Conservation (phyloP, 2,329 filamentous ascomycete genomes). For the Aspergillus sp. region DNA sequence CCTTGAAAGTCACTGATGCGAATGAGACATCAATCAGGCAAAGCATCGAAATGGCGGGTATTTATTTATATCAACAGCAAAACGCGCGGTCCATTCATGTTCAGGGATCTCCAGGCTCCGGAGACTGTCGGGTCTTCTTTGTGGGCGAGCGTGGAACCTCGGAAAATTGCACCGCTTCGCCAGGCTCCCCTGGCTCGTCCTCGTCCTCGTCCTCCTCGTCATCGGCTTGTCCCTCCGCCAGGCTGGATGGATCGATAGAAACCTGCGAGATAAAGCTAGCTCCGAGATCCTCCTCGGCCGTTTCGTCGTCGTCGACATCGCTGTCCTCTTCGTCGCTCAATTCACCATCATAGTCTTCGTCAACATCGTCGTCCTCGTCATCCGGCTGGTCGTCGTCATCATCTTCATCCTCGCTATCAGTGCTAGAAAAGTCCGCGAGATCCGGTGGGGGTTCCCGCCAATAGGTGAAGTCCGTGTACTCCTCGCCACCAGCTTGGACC, state of each 20-base stretch:
- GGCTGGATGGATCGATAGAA: conserved; percentile 46
- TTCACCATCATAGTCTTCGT: conserved; percentile 37
- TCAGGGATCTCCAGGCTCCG: background rate
- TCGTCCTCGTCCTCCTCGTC: conserved; percentile 24
- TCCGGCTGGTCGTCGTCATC: conserved; percentile 48
- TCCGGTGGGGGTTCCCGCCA: conserved; percentile 86
- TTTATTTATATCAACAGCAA: background rate
- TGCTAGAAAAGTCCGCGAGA: conserved; percentile 83
- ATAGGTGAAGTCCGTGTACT: conserved; percentile 96
- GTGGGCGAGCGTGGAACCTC: background rate
- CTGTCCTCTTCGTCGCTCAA: conserved; percentile 54
- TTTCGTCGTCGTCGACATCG: conserved; percentile 48
- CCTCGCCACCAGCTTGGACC: conserved; percentile 84
- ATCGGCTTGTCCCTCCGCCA: conserved; percentile 42
- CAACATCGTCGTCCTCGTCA: conserved; percentile 47
- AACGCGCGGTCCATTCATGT: background rate
- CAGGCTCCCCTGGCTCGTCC: conserved; percentile 5
- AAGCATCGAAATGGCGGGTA: background rate
- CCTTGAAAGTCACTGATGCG: background rate
- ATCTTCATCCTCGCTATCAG: conserved; percentile 62
- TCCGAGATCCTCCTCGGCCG: conserved; percentile 50
- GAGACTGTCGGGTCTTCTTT: background rate
- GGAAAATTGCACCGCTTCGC: background rate
- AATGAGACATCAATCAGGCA: background rate
- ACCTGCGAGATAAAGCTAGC: conserved; percentile 38